phyloP scores from a whole-genome alignment of 2,329 filamentous ascomycete species.

The Fusarium transvaalense region DNA sequence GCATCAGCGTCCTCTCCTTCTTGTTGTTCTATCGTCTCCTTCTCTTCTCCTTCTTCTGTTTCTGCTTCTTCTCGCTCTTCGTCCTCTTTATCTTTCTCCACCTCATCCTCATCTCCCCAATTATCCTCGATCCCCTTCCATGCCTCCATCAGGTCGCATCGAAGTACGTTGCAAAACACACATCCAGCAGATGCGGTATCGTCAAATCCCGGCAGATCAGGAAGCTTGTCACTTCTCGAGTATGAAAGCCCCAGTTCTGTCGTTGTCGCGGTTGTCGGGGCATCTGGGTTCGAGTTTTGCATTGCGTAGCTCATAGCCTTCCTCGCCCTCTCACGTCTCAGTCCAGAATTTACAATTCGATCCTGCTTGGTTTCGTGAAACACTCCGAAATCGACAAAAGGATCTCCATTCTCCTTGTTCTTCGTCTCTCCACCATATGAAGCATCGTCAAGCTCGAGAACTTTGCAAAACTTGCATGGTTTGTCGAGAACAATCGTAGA shows the following conservation, averaged over 20 bases:
- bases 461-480: background rate
- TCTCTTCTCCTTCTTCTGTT: no score
- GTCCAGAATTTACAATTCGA: background rate
- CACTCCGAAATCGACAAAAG: background rate
- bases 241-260: background rate
- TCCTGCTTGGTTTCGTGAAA: rapidly evolving
- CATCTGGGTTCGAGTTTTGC: background rate
- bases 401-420: background rate
- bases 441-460: background rate
- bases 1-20: background rate
- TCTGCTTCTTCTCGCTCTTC: background rate
- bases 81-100: background rate
- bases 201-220: rapidly evolving
- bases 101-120: background rate
- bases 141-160: rapidly evolving
- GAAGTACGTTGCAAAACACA: background rate
- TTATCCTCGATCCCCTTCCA: background rate
- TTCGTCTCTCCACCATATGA: background rate
- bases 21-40: no score
- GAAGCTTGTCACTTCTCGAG: background rate
- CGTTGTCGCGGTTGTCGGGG: background rate
- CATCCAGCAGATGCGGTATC: background rate
- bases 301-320: background rate
- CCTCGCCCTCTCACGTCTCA: rapidly evolving
- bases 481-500: background rate